These are phyloP conservation scores for Neurospora sp. DNA, from an alignment of 495 filamentous ascomycete genomes.

Conservation along the genomic window DNA sequence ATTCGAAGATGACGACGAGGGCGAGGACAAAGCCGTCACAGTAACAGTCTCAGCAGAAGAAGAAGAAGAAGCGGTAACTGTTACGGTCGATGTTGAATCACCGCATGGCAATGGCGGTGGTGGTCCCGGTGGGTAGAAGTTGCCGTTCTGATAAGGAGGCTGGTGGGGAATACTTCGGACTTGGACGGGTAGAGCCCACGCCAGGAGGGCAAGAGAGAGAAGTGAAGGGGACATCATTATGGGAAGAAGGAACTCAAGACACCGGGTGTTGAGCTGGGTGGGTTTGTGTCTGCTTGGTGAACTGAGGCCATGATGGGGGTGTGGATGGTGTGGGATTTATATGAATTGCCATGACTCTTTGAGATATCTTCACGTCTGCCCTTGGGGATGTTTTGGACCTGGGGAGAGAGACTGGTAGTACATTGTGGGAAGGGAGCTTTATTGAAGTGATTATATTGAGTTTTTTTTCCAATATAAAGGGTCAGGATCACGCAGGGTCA, in stretches of 20 bases:
- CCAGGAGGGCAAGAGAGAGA: background rate
- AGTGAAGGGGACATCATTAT: background rate
- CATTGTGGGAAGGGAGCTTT: background rate
- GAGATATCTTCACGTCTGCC: background rate
- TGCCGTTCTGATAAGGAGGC: background rate
- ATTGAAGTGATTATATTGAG: background rate
- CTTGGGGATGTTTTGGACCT: background rate
- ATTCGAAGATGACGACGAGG: background rate
- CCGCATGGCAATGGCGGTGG: background rate
- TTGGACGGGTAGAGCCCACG: background rate
- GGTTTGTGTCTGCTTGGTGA: background rate
- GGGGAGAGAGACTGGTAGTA: background rate
- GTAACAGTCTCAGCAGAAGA: background rate
- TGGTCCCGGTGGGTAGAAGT: background rate
- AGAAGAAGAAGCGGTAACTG: background rate
- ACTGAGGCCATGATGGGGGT: background rate
- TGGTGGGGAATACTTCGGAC: background rate
- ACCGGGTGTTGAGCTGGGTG: background rate
- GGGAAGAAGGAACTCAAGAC: background rate
- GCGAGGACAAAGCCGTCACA: background rate
- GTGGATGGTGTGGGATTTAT: background rate
- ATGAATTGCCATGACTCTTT: background rate
- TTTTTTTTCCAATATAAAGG: background rate
- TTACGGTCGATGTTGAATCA: slow-evolving; percentile 3
- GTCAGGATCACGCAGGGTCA: background rate